These are phyloP conservation scores for Exobasidium cylindrosporum DNA, from an alignment of 1,284 basidiomycete species.

Conservation along the genomic window DNA sequence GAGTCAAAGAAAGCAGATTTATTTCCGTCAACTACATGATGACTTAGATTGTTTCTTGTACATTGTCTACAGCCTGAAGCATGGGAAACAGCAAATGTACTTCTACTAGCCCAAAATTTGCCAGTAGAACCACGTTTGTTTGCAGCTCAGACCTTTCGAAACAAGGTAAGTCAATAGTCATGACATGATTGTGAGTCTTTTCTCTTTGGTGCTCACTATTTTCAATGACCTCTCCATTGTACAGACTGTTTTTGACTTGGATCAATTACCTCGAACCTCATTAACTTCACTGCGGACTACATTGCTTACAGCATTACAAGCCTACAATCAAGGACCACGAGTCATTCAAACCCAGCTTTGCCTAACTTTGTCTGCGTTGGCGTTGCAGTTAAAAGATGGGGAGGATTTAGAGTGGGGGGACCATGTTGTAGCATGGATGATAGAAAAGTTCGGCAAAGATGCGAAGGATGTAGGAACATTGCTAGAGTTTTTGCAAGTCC, in stretches of 20 bases:
- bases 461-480: conserved; percentile 78
- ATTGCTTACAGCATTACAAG: conserved; percentile 72
- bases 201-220: too few relatives aligned
- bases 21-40: not conserved
- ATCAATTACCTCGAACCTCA: conserved; percentile 74
- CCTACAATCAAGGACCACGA: conserved; percentile 69
- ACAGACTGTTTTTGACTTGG: conserved; percentile 82
- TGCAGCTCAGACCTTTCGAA: conserved; percentile 91
- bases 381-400: conserved; percentile 74
- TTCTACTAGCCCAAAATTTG: conserved; percentile 76
- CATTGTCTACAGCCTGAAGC: conserved; percentile 74
- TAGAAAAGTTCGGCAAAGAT: conserved; percentile 79
- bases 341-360: conserved; percentile 86
- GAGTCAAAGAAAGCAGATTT: not conserved
- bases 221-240: too few relatives aligned
- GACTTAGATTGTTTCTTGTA: not conserved
- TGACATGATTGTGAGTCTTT: conserved; percentile 4
- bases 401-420: conserved; percentile 64
- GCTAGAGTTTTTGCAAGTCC: conserved; percentile 82
- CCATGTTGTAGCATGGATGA: conserved; percentile 75
- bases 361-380: conserved; percentile 82
- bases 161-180: conserved; percentile 72
- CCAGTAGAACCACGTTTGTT: conserved; percentile 83
- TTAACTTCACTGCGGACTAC: conserved; percentile 81
- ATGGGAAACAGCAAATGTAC: conserved; percentile 88